These are phyloP conservation scores for Royoungia palumana DNA, from an alignment of 768 basidiomycete genomes.

Conservation along the genomic window DNA sequence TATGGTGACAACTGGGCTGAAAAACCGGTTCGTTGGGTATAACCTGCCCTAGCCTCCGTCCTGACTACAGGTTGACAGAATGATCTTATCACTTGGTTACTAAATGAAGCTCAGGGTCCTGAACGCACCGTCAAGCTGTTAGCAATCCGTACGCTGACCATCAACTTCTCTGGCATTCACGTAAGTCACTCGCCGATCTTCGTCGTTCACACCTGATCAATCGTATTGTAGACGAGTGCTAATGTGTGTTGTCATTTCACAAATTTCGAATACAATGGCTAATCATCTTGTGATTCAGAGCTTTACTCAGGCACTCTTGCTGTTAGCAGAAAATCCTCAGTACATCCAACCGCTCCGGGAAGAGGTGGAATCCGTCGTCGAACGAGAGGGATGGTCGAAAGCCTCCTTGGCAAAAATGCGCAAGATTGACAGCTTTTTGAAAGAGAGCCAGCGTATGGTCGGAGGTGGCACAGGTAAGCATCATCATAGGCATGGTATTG, in stretches of 20 bases:
- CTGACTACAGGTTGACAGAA: constrained; percentile 16
- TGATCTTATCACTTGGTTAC: constrained; percentile 34
- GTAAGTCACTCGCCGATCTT: constrained; percentile 9
- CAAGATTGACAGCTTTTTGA: constrained; percentile 40
- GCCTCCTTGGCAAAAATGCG: constrained; percentile 25
- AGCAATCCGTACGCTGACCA: constrained; percentile 11
- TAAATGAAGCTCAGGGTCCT: constrained; percentile 17
- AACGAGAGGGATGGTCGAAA: constrained; percentile 24
- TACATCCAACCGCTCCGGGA: constrained; percentile 17
- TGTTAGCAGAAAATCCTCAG: constrained; percentile 35
- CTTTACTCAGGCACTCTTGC: constrained; percentile 34
- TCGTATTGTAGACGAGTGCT: constrained; percentile 19
- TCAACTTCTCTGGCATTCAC: constrained; percentile 23
- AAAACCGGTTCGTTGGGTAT: constrained; percentile 27
- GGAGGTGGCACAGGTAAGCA: constrained; percentile 29
- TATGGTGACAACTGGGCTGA: constrained; percentile 29
- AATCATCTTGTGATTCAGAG: constrained; percentile 14
- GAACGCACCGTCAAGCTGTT: constrained; percentile 21
- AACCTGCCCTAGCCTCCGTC: no score
- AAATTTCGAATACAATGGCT: not conserved
- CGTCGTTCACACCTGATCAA: not conserved
- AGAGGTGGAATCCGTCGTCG: constrained; percentile 7
- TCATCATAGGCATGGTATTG: no score
- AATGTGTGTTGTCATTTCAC: constrained; percentile 5
- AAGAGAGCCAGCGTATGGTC: constrained; percentile 33